These are phyloP conservation scores for Lachnellula subtilissima DNA, from an alignment of 2,329 filamentous ascomycete genomes.

Conservation along the genomic window DNA sequence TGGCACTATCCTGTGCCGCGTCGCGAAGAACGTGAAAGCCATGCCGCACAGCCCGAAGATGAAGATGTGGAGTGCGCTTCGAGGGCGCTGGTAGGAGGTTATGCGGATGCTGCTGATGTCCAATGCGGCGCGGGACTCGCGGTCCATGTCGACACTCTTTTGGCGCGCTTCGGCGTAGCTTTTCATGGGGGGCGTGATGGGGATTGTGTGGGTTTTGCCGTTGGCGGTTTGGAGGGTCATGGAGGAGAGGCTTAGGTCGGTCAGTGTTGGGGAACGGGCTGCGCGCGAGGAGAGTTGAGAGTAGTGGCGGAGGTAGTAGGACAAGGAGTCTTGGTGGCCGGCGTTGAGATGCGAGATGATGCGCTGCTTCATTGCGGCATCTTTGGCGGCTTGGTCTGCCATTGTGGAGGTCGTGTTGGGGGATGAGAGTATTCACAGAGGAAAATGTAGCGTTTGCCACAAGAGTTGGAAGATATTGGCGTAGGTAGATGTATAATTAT, in stretches of 20 bases:
- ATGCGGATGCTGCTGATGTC: slow-evolving; percentile 45
- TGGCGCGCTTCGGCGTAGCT: slow-evolving; percentile 62
- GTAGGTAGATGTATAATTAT: too few species aligned
- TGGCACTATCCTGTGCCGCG: slow-evolving; percentile 47
- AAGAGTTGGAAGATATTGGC: too few species aligned
- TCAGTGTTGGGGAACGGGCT: slow-evolving; percentile 55
- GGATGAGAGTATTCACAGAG: too few species aligned
- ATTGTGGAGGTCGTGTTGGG: background rate
- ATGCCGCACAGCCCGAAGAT: slow-evolving; percentile 51
- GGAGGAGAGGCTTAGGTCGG: slow-evolving; percentile 58
- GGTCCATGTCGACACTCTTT: slow-evolving; percentile 69
- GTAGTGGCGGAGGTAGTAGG: slow-evolving; percentile 74
- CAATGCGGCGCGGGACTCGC: slow-evolving; percentile 53
- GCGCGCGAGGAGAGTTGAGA: slow-evolving; percentile 50
- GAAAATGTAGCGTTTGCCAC: too few species aligned
- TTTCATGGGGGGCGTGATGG: slow-evolving; percentile 66
- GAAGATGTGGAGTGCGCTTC: slow-evolving; percentile 39
- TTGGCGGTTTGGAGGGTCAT: slow-evolving; percentile 56
- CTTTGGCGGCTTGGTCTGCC: slow-evolving; percentile 23
- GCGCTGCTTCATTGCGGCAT: slow-evolving; percentile 49
- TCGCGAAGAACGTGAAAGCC: slow-evolving; percentile 48
- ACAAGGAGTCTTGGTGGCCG: slow-evolving; percentile 71
- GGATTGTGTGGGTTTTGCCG: slow-evolving; percentile 47
- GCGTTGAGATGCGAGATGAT: slow-evolving; percentile 83
- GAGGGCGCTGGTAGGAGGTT: slow-evolving; percentile 34